Conservation (phyloP, 768 basidiomycete genomes). For the Lactifluus echinatus region DNA sequence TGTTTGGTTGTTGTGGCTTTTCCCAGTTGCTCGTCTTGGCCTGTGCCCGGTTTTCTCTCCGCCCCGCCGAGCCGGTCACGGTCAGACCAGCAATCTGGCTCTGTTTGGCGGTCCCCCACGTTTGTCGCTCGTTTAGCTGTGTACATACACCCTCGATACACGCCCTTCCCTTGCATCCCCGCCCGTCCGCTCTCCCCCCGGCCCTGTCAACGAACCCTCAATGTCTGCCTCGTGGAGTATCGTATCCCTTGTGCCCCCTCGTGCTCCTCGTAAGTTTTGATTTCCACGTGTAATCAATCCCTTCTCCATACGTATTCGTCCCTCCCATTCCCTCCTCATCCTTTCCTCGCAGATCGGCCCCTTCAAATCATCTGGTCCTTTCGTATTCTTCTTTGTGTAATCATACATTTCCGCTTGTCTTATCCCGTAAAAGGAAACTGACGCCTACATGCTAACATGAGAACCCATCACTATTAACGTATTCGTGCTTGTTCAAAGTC, state of each 20-base stretch:
- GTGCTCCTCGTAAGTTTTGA: neutral
- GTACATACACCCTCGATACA: neutral
- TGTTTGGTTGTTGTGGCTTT: slow-evolving; percentile 7
- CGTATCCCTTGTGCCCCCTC: slow-evolving; percentile 4
- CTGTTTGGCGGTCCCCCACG: neutral
- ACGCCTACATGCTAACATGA: neutral
- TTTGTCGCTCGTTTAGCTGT: neutral
- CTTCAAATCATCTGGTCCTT: too few relatives aligned
- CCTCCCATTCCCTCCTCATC: neutral
- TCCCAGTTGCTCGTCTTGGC: neutral
- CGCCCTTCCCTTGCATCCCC: neutral
- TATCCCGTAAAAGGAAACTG: neutral
- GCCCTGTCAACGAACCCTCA: neutral
- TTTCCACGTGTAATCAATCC: neutral
- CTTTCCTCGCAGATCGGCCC: too few relatives aligned
- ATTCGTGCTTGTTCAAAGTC: neutral
- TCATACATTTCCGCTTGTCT: neutral
- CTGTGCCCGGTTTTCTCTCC: neutral
- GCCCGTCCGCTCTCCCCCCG: neutral
- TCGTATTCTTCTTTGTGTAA: neutral
- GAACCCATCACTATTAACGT: neutral
- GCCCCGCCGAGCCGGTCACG: neutral
- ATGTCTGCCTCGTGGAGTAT: neutral
- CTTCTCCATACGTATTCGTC: neutral
- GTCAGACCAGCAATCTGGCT: neutral